A percentile compares a stretch with the other conserved stretches of the same genome.
These are phyloP conservation scores for Colletotrichum eremochloae DNA, from an alignment of 2,329 filamentous ascomycete genomes.

Conservation along the genomic window DNA sequence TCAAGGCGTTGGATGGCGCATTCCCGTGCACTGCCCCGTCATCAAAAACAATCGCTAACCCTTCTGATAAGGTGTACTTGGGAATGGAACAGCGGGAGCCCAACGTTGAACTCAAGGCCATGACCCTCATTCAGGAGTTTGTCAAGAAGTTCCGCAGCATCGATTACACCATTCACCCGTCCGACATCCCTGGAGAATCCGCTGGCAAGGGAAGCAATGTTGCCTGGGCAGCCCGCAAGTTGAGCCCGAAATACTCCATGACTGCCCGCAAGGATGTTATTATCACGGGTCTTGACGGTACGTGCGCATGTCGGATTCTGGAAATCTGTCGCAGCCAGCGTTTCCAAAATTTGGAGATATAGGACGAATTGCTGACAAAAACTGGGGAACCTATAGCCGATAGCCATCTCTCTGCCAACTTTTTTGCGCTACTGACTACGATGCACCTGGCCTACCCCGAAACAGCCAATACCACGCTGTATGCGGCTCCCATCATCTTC, in stretches of 20 bases:
- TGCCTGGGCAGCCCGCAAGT: constrained; percentile 76
- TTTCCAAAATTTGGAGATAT: constrained; percentile 43
- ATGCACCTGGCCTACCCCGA: constrained; percentile 73
- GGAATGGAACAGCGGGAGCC: constrained; percentile 80
- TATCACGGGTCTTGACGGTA: constrained; percentile 81
- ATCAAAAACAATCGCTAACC: constrained; percentile 25
- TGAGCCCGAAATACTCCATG: constrained; percentile 71
- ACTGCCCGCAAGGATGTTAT: constrained; percentile 71
- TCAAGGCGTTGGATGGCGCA: neutral
- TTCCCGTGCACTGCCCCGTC: neutral
- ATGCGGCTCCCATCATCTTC: constrained; percentile 79
- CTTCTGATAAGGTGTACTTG: constrained; percentile 70
- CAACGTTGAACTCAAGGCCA: constrained; percentile 72
- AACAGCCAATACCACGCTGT: constrained; percentile 73
- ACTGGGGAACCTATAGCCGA: constrained; percentile 65
- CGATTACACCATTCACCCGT: constrained; percentile 76
- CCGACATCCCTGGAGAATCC: constrained; percentile 75
- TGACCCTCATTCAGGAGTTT: constrained; percentile 72
- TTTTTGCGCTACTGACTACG: constrained; percentile 74
- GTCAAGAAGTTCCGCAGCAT: constrained; percentile 75
- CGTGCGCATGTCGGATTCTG: constrained; percentile 48
- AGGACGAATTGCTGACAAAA: constrained; percentile 48
- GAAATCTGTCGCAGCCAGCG: constrained; percentile 38
- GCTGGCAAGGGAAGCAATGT: constrained; percentile 83
- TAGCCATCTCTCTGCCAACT: constrained; percentile 77